Conservation (phyloP, 139 green algal genomes). For the Ettlia oleoabundans region DNA sequence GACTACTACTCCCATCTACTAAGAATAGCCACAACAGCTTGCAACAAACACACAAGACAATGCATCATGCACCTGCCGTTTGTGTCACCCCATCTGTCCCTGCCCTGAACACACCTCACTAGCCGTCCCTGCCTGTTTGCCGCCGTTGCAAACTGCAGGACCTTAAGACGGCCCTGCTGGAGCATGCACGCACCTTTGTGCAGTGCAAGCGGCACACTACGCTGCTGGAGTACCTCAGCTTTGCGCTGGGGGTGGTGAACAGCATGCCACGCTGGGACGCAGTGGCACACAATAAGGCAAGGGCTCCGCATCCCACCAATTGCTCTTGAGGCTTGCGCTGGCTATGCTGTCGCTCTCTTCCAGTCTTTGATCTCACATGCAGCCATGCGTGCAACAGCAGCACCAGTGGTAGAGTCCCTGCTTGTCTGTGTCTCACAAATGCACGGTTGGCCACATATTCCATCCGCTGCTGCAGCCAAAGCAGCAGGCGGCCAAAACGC, state of each 20-base stretch:
- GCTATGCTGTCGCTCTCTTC: not conserved
- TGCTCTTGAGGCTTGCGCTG: not conserved
- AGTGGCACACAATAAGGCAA: constrained; percentile 27
- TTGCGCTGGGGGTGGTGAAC: constrained; percentile 10
- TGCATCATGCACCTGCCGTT: too few relatives aligned
- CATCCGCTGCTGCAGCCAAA: constrained; percentile 21
- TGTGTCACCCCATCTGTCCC: too few relatives aligned
- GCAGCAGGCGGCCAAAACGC: constrained; percentile 14
- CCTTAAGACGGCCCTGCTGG: constrained; percentile 30
- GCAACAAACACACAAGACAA: too few relatives aligned
- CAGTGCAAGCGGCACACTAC: constrained; percentile 3
- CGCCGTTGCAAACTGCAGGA: not conserved
- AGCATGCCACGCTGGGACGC: constrained; percentile 3
- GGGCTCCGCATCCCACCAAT: too few relatives aligned
- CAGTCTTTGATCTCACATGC: too few relatives aligned
- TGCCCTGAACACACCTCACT: too few relatives aligned
- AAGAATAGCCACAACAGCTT: too few relatives aligned
- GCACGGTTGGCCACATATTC: too few relatives aligned
- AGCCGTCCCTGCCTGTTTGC: not conserved
- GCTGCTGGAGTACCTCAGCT: constrained; percentile 12
- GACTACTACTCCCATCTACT: too few relatives aligned
- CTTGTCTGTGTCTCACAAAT: too few relatives aligned
- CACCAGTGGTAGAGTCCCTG: too few relatives aligned
- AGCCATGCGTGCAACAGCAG: too few relatives aligned
- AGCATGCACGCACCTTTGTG: constrained; percentile 13